A percentile compares a stretch with the other conserved stretches of the same genome.
Evolutionary conservation across 257 asterid genomes (phyloP).

Genomic region (Jasminum sambac): DNA sequence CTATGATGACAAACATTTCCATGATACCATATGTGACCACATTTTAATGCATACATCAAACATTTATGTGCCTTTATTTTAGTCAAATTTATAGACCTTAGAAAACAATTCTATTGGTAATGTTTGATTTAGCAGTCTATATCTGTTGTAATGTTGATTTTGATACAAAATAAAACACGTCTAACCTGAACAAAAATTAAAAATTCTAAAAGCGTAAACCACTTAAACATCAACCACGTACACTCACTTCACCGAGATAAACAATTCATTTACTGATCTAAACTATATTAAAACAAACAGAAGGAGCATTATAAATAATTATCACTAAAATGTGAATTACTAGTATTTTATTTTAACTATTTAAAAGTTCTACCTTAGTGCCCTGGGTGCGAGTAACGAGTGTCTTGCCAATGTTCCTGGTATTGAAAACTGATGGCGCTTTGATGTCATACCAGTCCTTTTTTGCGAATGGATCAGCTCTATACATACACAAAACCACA

Average conservation of each 20-base stretch:
- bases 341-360: too few relatives aligned
- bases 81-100: too few relatives aligned
- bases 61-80: too few relatives aligned
- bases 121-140: too few relatives aligned
- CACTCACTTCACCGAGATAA: background rate
- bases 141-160: too few relatives aligned
- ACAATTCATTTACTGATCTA: background rate
- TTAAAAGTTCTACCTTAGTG: slow-evolving; percentile 38
- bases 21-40: too few relatives aligned
- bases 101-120: too few relatives aligned
- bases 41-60: too few relatives aligned
- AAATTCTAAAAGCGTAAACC: background rate
- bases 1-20: too few relatives aligned
- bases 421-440: slow-evolving; percentile 54
- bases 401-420: slow-evolving; percentile 54
- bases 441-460: slow-evolving; percentile 68
- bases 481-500: slow-evolving; percentile 9
- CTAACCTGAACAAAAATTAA: background rate
- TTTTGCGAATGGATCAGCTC: slow-evolving; percentile 57
- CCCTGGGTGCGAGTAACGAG: slow-evolving; percentile 68
- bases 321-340: background rate
- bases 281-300: background rate
- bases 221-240: background rate
- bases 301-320: background rate
- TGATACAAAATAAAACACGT: background rate